A percentile compares a stretch with the other conserved stretches of the same genome.
Evolutionary conservation across 192 early-diverging fungal genomes (phyloP).

Genomic region (Geosiphon pyriformis): DNA sequence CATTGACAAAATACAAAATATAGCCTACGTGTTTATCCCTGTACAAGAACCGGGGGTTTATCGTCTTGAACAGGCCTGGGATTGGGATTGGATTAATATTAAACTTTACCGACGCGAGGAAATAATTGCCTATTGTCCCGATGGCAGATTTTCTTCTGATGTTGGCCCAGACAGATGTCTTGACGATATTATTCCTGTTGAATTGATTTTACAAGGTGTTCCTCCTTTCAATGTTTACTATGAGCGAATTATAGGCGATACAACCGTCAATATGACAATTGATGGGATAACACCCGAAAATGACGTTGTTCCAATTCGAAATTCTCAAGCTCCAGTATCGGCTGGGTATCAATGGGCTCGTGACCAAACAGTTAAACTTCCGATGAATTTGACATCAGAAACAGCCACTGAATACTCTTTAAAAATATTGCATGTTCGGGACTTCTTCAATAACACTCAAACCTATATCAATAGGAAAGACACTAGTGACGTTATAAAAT

Average conservation of each 20-base stretch:
- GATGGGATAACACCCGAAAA: slow-evolving; percentile 30
- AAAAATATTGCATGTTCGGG: slow-evolving; percentile 25
- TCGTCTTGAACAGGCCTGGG: slow-evolving; percentile 27
- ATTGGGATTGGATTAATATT: slow-evolving; percentile 33
- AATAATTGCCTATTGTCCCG: slow-evolving; percentile 37
- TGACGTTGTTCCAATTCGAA: slow-evolving; percentile 24
- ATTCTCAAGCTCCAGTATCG: neutral
- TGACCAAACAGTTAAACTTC: slow-evolving; percentile 24
- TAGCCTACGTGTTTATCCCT: slow-evolving; percentile 32
- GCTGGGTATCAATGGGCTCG: slow-evolving; percentile 33
- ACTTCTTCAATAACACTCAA: slow-evolving; percentile 28
- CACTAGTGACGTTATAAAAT: neutral
- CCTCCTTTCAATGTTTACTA: slow-evolving; percentile 39
- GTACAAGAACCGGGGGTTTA: slow-evolving; percentile 36
- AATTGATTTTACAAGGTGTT: slow-evolving; percentile 33
- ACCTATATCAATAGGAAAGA: neutral
- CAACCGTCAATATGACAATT: slow-evolving; percentile 18
- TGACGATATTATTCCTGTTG: slow-evolving; percentile 27
- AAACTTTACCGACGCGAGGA: slow-evolving; percentile 32
- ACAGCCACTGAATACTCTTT: slow-evolving; percentile 21
- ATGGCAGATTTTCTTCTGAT: slow-evolving; percentile 26
- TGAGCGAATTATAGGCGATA: slow-evolving; percentile 12
- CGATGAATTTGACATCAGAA: slow-evolving; percentile 31
- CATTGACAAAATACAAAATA: slow-evolving; percentile 30
- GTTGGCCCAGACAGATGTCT: slow-evolving; percentile 26